A percentile compares a stretch with the other conserved stretches of the same genome.
phyloP scores from a whole-genome alignment of 1,284 basidiomycete genomes.

The Leccinum solheimii region DNA sequence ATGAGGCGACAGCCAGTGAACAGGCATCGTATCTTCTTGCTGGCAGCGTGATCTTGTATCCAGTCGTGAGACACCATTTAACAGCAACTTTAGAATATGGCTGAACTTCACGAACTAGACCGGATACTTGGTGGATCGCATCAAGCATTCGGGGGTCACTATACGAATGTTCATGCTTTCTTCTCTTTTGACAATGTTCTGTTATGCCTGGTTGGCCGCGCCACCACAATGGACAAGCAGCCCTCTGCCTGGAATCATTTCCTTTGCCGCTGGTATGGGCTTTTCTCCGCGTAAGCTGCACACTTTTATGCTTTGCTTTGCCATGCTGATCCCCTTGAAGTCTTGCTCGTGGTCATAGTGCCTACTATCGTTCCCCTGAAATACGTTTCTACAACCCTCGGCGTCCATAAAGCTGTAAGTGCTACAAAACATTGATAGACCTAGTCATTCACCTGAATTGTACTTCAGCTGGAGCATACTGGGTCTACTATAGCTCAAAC shows the following conservation, averaged over 20 bases:
- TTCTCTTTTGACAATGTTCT: slow-evolving; percentile 61
- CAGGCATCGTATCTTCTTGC: slow-evolving; percentile 72
- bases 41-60: slow-evolving; percentile 76
- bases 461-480: slow-evolving; percentile 64
- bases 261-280: slow-evolving; percentile 70
- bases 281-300: slow-evolving; percentile 63
- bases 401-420: slow-evolving; percentile 76
- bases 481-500: slow-evolving; percentile 73
- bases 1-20: slow-evolving; percentile 60
- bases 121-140: slow-evolving; percentile 60
- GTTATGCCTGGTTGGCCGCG: slow-evolving; percentile 66
- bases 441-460: slow-evolving; percentile 1
- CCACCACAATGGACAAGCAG: slow-evolving; percentile 57
- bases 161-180: slow-evolving; percentile 59
- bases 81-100: slow-evolving; percentile 1
- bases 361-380: slow-evolving; percentile 69
- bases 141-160: slow-evolving; percentile 57
- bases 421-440: background rate
- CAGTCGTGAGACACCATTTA: slow-evolving; percentile 46
- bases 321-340: slow-evolving; percentile 34
- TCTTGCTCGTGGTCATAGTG: slow-evolving; percentile 74
- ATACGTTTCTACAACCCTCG: slow-evolving; percentile 77
- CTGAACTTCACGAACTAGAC: slow-evolving; percentile 40
- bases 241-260: slow-evolving; percentile 61
- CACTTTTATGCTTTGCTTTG: background rate